Evolutionary conservation across 257 asterid genomes (phyloP).

Genomic region (Craterostigma plantagineum): DNA sequence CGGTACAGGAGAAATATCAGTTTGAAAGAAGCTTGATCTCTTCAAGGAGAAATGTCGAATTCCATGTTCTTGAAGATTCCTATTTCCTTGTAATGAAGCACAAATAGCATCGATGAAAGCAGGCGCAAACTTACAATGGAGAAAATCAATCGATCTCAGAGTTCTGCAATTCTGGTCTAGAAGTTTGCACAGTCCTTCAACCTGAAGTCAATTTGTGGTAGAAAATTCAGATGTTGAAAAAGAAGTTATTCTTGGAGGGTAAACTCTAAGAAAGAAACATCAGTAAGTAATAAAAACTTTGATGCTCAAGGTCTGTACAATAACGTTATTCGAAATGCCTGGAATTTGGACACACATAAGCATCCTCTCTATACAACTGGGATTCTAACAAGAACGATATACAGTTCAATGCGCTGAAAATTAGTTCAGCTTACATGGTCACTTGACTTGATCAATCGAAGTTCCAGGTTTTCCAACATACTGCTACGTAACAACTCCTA

Average conservation of each 20-base stretch:
- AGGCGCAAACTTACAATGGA: conserved; percentile 79
- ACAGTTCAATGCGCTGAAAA: background rate
- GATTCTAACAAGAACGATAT: background rate
- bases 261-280: no score
- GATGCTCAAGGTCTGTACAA: no score
- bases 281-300: no score
- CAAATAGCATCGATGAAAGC: conserved; percentile 49
- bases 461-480: conserved; percentile 58
- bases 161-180: conserved; percentile 48
- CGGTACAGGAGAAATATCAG: conserved; percentile 33
- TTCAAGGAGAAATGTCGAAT: conserved; percentile 71
- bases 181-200: conserved; percentile 71
- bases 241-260: no score
- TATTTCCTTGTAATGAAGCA: conserved; percentile 29
- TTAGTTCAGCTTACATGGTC: conserved; percentile 38
- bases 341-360: no score
- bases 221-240: no score
- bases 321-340: no score
- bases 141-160: conserved; percentile 46
- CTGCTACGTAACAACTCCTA: conserved; percentile 54
- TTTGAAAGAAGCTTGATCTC: conserved; percentile 59
- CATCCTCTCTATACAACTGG: background rate
- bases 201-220: conserved; percentile 26
- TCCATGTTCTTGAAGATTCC: conserved; percentile 39
- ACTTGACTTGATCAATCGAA: conserved; percentile 74